phyloP scores from a whole-genome alignment of 78 protist genomes.

The Tieghemostelium lacteum region DNA sequence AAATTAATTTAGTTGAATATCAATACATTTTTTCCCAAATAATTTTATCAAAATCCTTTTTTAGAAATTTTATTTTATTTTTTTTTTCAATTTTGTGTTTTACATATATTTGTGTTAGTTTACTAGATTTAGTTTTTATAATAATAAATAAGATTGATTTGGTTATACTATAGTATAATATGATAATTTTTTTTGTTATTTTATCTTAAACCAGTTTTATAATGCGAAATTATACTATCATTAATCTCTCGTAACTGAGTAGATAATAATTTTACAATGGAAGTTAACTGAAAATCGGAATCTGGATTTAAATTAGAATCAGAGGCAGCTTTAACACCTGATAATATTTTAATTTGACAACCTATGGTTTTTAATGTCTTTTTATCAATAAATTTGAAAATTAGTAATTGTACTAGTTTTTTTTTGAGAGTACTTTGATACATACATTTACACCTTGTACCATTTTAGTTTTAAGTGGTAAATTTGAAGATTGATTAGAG shows the following conservation, averaged over 20 bases:
- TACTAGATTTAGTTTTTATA: too few species aligned
- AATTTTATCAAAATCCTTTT: too few species aligned
- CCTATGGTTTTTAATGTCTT: constrained; percentile 35
- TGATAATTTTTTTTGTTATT: neutral
- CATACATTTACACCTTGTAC: constrained; percentile 15
- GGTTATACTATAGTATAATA: too few species aligned
- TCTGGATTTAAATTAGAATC: neutral
- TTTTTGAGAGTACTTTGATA: neutral
- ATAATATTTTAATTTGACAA: constrained; percentile 58
- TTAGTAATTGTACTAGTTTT: neutral
- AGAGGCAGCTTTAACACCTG: constrained; percentile 65
- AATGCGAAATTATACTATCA: neutral
- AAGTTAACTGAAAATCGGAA: constrained; percentile 51
- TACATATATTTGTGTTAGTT: too few species aligned
- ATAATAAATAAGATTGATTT: too few species aligned
- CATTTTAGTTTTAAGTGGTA: constrained; percentile 10
- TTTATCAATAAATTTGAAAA: neutral
- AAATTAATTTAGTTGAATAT: too few species aligned
- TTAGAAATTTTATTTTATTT: too few species aligned
- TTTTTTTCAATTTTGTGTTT: too few species aligned
- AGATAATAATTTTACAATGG: constrained; percentile 5
- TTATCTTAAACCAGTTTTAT: neutral
- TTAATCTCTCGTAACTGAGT: constrained; percentile 6
- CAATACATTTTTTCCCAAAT: too few species aligned
- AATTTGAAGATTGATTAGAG: neutral